Evolutionary conservation across 352 stramenopile genomes (phyloP).

Genomic region (Globisporangium spinosum): DNA sequence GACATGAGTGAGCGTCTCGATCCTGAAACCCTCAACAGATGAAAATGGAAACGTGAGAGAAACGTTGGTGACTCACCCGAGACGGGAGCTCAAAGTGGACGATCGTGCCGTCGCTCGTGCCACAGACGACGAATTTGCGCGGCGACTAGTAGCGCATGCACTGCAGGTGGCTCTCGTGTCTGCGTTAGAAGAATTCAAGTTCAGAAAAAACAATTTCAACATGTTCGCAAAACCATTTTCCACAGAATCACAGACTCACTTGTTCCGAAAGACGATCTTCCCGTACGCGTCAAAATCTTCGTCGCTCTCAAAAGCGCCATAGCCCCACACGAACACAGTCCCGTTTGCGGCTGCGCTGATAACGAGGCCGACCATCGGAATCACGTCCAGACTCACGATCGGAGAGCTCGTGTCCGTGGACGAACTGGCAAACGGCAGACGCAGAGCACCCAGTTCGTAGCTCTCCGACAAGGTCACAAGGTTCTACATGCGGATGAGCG

Average conservation of each 20-base stretch:
- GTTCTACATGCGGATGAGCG: constrained; percentile 66
- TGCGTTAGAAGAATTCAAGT: neutral
- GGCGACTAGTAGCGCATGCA: constrained; percentile 20
- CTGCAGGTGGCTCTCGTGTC: constrained; percentile 17
- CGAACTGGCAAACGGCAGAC: constrained; percentile 26
- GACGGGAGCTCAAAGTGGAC: constrained; percentile 13
- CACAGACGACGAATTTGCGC: constrained; percentile 15
- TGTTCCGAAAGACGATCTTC: constrained; percentile 20
- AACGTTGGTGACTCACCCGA: neutral
- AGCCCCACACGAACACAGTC: constrained; percentile 43
- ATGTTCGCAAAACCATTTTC: neutral
- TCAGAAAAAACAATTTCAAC: constrained; percentile 1
- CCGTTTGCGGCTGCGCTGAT: constrained; percentile 50
- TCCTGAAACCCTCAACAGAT: too few species aligned
- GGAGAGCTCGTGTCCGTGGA: constrained; percentile 38
- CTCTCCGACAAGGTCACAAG: constrained; percentile 33
- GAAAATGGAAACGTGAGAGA: neutral
- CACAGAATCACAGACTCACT: neutral
- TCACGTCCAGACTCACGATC: constrained; percentile 52
- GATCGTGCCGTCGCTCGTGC: constrained; percentile 19
- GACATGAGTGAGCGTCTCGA: too few species aligned
- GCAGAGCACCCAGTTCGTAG: constrained; percentile 58
- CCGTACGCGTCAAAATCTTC: constrained; percentile 19
- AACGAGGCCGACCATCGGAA: constrained; percentile 33
- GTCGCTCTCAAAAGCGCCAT: constrained; percentile 13